Percentiles rank a stretch among this genome's conserved stretches.
Conservation (phyloP, 306 rosid species). For the Carpinus viminea region DNA sequence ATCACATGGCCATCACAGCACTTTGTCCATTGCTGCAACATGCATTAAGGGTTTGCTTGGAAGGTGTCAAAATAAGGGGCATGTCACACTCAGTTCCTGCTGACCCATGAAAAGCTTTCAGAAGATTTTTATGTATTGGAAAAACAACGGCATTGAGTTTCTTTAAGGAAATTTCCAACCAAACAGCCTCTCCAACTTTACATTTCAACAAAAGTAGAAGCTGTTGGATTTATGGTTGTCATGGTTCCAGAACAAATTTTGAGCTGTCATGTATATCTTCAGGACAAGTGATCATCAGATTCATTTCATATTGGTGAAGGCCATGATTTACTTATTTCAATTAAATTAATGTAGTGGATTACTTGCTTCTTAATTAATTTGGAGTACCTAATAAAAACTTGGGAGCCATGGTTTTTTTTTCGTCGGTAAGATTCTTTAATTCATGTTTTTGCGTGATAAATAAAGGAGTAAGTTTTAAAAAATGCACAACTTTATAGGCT, state of each 20-base stretch:
- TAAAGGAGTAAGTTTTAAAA: no score
- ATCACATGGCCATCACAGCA: conserved; percentile 27
- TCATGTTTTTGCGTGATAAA: no score
- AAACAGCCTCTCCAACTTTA: not conserved
- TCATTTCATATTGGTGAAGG: not conserved
- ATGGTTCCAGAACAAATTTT: conserved; percentile 7
- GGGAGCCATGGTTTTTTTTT: not conserved
- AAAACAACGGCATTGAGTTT: not conserved
- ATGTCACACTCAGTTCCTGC: conserved; percentile 4
- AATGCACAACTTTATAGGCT: no score
- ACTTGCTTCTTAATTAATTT: conserved; percentile 10
- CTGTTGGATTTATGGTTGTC: conserved; percentile 8
- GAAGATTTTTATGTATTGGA: not conserved
- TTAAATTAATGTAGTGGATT: conserved; percentile 10
- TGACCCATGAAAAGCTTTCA: not conserved
- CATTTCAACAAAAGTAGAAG: not conserved
- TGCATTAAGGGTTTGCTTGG: not conserved
- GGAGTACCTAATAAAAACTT: not conserved
- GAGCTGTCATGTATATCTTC: conserved; percentile 13
- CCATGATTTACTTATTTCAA: conserved; percentile 16
- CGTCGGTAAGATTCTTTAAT: no score
- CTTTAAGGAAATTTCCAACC: not conserved
- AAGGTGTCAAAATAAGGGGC: not conserved
- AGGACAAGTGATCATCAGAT: not conserved
- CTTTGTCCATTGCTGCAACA: conserved; percentile 4